Conservation (phyloP, 2,329 filamentous ascomycete species). For the Calonectria fujianensis region DNA sequence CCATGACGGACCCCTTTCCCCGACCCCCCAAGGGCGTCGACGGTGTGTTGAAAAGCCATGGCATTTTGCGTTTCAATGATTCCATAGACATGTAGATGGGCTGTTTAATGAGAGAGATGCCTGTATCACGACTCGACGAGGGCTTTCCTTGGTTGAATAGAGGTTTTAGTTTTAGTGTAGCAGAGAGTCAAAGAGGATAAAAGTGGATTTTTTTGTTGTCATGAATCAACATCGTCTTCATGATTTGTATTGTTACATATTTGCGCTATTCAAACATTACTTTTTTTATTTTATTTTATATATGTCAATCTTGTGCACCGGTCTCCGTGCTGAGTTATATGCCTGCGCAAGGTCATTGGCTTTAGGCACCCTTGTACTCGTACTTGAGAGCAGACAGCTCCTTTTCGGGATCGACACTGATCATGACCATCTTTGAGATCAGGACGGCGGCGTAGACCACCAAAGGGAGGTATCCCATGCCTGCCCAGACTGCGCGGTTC, state of each 20-base stretch:
- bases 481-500: slow-evolving; percentile 61
- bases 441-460: slow-evolving; percentile 78
- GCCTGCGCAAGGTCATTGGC: no score
- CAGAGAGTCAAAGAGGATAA: slow-evolving; percentile 13
- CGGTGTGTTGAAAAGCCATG: slow-evolving; percentile 88
- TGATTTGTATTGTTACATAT: slow-evolving; percentile 18
- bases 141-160: slow-evolving; percentile 43
- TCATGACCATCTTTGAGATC: slow-evolving; percentile 79
- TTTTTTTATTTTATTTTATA: background rate
- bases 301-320: background rate
- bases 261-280: background rate
- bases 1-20: slow-evolving; percentile 71
- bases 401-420: slow-evolving; percentile 79
- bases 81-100: slow-evolving; percentile 81
- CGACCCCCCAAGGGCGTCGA: slow-evolving; percentile 88
- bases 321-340: background rate
- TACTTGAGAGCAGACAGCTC: slow-evolving; percentile 79
- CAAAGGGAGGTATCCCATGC: slow-evolving; percentile 71
- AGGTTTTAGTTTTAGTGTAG: slow-evolving; percentile 33
- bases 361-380: slow-evolving; percentile 79
- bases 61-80: slow-evolving; percentile 94
- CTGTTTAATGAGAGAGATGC: slow-evolving; percentile 52
- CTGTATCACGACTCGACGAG: slow-evolving; percentile 42
- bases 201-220: slow-evolving; percentile 19
- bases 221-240: slow-evolving; percentile 8